phyloP scores from a whole-genome alignment of 176 grass and related monocot species.

The Avena sativa region DNA sequence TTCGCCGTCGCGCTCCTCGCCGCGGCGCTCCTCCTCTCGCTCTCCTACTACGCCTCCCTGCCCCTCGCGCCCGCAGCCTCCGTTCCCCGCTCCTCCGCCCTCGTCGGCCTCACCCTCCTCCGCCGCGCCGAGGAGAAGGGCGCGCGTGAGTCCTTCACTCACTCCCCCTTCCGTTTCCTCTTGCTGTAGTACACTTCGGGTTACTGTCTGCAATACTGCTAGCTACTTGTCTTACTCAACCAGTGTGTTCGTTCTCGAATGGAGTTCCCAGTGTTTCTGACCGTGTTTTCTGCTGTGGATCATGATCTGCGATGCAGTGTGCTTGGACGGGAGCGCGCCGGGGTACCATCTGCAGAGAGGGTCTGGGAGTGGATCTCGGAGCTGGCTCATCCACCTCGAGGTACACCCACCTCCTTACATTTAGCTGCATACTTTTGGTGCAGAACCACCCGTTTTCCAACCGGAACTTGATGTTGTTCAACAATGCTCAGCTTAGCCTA shows the following conservation, averaged over 20 bases:
- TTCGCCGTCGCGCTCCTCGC: conserved; percentile 53
- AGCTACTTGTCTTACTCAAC: neutral
- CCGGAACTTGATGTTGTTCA: neutral
- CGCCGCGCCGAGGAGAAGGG: conserved; percentile 66
- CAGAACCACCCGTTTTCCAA: neutral
- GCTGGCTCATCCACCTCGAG: conserved; percentile 77
- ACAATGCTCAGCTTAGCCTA: neutral
- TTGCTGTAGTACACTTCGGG: neutral
- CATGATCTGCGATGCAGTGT: conserved; percentile 47
- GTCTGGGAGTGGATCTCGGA: conserved; percentile 49
- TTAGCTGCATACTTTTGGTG: neutral
- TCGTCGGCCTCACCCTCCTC: conserved; percentile 79
- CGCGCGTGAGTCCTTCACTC: conserved; percentile 52
- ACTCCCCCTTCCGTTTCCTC: neutral
- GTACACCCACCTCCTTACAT: conserved; percentile 24
- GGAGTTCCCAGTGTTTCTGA: neutral
- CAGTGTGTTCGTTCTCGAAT: neutral
- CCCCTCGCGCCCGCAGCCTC: neutral
- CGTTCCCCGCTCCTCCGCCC: conserved; percentile 33
- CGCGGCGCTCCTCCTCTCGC: conserved; percentile 47
- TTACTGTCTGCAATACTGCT: neutral
- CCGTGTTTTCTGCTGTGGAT: neutral
- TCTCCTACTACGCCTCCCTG: conserved; percentile 50
- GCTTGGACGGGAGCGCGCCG: conserved; percentile 70
- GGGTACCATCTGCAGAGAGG: conserved; percentile 79